Evolutionary conservation across 2,329 filamentous ascomycete genomes (phyloP), one percentile per base, ranked within the genome.

Genomic region (Pleurostoma richardsiae): DNA sequence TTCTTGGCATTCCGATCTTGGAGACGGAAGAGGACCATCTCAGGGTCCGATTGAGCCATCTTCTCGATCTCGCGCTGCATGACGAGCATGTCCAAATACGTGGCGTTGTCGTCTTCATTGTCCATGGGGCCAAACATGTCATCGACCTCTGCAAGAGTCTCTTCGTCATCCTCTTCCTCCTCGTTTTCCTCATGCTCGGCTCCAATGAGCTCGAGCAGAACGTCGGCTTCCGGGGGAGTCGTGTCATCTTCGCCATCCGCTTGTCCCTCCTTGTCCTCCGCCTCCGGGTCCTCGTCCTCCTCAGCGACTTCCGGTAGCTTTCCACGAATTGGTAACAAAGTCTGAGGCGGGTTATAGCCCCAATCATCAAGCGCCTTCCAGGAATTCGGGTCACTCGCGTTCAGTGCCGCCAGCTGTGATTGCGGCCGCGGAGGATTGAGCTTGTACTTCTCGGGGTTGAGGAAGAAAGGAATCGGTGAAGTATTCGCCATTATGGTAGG

Each of bases 51-150:
- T 4, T 67, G 69, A 7, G 76, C 72, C 77, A 83, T 82, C 43
- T 73, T 70, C 31, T 69, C 65, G 42, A 81, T 72, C 52, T 80
- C 76, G 6, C 72, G 69, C 57, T 80, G 75, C 48, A 82, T 66
- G 6, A 59, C 60, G 5, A 56, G 52, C 30, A 71, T 55, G 41
- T 62, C 59, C n/a, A 64, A 56, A 7, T 58, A 61, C 40, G 63
- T 50, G 26, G 55, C 56, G 29, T 40, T 48, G 31, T 49, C 30
- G 3, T 56, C 52, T 2, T 54, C 49, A 4, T 46, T 39, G 3
- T 36, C 44, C 30, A 10, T 41, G 6, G 33, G 44, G 26, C 43
- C 45, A 30, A 31, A 44, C 51, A 30, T 30, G 7, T 39, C 40
- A 6, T 41, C 30, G 10, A 19, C 28, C 7, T 42, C 43, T 54